A percentile compares a stretch with the other conserved stretches of the same genome.
These are phyloP conservation scores for Cutaneotrichosporon daszewskae DNA, from an alignment of 1,284 basidiomycete species.

Conservation along the genomic window DNA sequence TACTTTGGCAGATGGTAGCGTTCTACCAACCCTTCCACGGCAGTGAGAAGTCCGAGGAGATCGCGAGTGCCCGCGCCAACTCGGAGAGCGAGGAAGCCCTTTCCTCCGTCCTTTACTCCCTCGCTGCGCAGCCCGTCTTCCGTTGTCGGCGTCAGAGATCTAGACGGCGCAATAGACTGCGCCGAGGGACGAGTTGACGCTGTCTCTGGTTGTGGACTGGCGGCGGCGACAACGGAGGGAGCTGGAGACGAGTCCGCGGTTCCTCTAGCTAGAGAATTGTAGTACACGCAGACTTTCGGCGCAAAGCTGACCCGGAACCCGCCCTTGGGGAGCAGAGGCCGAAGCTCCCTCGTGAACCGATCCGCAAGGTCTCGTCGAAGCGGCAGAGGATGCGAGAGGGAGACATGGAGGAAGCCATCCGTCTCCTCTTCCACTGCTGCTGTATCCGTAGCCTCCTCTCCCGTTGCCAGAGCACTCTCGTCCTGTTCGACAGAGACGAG, in stretches of 20 bases:
- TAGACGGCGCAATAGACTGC: constrained; percentile 1
- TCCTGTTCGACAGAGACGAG: too few relatives aligned
- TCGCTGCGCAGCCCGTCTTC: not conserved
- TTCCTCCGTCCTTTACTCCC: constrained; percentile 17
- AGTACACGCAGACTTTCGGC: constrained; percentile 24
- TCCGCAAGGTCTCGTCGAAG: constrained; percentile 21
- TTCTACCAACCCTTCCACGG: constrained; percentile 30
- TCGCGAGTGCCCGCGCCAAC: constrained; percentile 36
- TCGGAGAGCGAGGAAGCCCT: constrained; percentile 42
- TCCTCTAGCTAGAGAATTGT: constrained; percentile 21
- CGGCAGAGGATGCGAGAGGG: constrained; percentile 43
- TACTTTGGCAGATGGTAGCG: constrained; percentile 36
- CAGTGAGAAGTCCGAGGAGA: constrained; percentile 24
- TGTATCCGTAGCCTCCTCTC: too few relatives aligned
- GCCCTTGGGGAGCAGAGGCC: not conserved
- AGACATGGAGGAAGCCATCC: constrained; percentile 33
- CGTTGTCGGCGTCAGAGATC: not conserved
- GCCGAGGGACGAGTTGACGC: not conserved
- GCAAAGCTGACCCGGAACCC: constrained; percentile 25
- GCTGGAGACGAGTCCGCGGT: too few relatives aligned
- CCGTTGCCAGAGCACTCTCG: too few relatives aligned
- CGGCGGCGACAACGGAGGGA: constrained; percentile 2
- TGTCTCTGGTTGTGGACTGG: constrained; percentile 20
- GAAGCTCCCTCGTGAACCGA: not conserved
- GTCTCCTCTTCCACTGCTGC: not conserved